phyloP scores from a whole-genome alignment of 768 basidiomycete genomes.

The Heimioporus sp. region DNA sequence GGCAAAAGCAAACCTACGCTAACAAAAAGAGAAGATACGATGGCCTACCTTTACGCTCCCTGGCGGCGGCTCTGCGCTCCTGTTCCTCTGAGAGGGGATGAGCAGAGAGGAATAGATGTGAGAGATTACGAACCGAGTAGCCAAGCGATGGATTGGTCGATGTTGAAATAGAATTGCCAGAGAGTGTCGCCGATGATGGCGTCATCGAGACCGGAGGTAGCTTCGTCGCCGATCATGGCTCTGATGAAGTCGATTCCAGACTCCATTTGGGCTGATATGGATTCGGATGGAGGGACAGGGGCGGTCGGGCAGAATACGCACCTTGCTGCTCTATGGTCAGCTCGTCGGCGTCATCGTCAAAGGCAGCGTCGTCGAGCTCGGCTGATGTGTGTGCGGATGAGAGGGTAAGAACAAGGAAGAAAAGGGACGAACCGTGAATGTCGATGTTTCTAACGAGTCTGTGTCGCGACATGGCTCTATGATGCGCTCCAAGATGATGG shows the following conservation, averaged over 20 bases:
- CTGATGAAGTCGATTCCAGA: constrained; percentile 69
- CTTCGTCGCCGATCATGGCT: constrained; percentile 62
- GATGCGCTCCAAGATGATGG: not conserved
- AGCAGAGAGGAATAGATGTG: not conserved
- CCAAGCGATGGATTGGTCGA: constrained; percentile 73
- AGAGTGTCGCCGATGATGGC: constrained; percentile 71
- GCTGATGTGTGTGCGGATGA: constrained; percentile 43
- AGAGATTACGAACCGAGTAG: constrained; percentile 56
- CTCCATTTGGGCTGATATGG: constrained; percentile 58
- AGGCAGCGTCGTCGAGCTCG: constrained; percentile 80
- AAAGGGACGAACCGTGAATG: constrained; percentile 51
- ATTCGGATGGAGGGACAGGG: constrained; percentile 6
- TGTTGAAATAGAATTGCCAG: constrained; percentile 88
- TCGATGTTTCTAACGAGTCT: constrained; percentile 86
- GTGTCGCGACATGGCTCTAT: constrained; percentile 74
- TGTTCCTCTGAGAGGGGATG: constrained; percentile 55
- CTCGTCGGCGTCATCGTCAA: constrained; percentile 76
- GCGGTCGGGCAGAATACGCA: constrained; percentile 30
- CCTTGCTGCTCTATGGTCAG: constrained; percentile 84
- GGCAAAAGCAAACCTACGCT: constrained; percentile 36
- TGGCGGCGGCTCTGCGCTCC: constrained; percentile 56
- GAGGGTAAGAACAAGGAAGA: not conserved
- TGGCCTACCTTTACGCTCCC: constrained; percentile 84
- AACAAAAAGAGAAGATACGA: constrained; percentile 20
- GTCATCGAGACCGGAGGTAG: constrained; percentile 68